Percentiles rank a stretch among this genome's conserved stretches.
Conservation (phyloP, 1,284 basidiomycete genomes). For the Ustilago esculenta region DNA sequence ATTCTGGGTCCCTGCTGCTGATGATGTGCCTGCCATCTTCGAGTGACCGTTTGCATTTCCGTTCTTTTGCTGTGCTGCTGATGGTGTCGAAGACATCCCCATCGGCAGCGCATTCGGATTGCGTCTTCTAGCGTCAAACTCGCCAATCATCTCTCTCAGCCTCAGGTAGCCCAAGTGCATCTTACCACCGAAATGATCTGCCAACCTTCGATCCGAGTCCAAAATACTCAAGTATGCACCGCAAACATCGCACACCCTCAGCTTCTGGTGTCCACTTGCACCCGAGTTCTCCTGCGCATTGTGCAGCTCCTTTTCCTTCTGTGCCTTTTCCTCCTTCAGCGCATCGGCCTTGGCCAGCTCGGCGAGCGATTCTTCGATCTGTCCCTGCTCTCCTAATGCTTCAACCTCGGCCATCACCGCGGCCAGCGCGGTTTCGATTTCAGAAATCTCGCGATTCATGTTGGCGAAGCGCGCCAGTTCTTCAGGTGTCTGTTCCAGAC, state of each 20-base stretch:
- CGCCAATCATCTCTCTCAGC: slow-evolving; percentile 87
- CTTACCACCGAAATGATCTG: slow-evolving; percentile 99
- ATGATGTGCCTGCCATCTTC: neutral
- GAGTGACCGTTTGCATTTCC: slow-evolving; percentile 13
- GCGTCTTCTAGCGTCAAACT: slow-evolving; percentile 69
- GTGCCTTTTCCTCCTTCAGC: slow-evolving; percentile 91
- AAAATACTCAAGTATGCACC: slow-evolving; percentile 97
- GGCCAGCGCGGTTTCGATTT: slow-evolving; percentile 98
- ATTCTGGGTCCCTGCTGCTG: slow-evolving; percentile 5
- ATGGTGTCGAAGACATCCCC: slow-evolving; percentile 22
- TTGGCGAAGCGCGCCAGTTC: slow-evolving; percentile 99
- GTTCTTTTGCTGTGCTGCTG: slow-evolving; percentile 12
- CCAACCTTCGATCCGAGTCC: slow-evolving; percentile 96
- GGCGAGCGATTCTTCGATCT: slow-evolving; percentile 97
- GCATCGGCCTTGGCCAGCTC: slow-evolving; percentile 98
- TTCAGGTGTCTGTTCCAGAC: slow-evolving; percentile 98
- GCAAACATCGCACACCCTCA: slow-evolving; percentile 98
- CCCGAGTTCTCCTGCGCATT: slow-evolving; percentile 97
- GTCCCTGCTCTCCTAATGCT: slow-evolving; percentile 92
- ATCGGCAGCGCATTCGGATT: slow-evolving; percentile 38
- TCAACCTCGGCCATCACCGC: slow-evolving; percentile 99
- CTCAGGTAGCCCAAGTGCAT: slow-evolving; percentile 99
- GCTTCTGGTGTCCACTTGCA: slow-evolving; percentile 97
- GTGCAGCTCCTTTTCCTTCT: slow-evolving; percentile 96
- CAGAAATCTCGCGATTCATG: slow-evolving; percentile 98